Conservation (phyloP, 148 eudicot genomes). For the Pharnaceum exiguum region DNA sequence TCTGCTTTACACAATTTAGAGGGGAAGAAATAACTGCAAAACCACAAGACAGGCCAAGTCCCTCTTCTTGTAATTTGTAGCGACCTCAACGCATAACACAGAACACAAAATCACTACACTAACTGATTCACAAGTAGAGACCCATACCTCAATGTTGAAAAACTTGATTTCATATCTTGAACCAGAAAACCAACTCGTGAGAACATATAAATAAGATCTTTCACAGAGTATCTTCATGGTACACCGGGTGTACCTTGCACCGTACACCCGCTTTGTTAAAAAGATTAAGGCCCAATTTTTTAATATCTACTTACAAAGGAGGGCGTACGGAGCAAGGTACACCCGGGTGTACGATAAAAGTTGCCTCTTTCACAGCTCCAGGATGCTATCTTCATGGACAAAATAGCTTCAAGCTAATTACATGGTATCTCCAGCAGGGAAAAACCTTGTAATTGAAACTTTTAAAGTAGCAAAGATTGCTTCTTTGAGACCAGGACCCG, state of each 20-base stretch:
- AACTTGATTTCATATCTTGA: not conserved
- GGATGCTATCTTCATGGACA: not conserved
- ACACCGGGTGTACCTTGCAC: no score
- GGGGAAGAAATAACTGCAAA: not conserved
- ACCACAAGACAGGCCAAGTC: not conserved
- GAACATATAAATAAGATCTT: not conserved
- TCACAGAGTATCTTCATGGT: no score
- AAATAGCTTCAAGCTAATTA: not conserved
- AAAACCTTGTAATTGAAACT: not conserved
- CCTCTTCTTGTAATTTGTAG: not conserved
- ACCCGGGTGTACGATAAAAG: no score
- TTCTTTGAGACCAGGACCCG: constrained; percentile 1
- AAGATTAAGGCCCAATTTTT: no score
- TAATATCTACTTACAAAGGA: no score
- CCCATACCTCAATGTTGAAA: constrained; percentile 12
- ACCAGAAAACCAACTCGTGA: constrained; percentile 5
- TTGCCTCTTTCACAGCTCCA: no score
- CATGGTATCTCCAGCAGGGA: not conserved
- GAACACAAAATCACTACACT: not conserved
- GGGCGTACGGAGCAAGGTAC: no score
- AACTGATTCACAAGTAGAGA: constrained; percentile 3
- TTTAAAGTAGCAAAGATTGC: constrained; percentile 1
- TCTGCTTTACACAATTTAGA: no score
- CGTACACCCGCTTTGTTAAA: no score
- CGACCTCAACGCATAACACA: not conserved